Evolutionary conservation across 2,329 filamentous ascomycete genomes (phyloP), one percentile per base, ranked within the genome.

Genomic region (Paecilomyces sp.): DNA sequence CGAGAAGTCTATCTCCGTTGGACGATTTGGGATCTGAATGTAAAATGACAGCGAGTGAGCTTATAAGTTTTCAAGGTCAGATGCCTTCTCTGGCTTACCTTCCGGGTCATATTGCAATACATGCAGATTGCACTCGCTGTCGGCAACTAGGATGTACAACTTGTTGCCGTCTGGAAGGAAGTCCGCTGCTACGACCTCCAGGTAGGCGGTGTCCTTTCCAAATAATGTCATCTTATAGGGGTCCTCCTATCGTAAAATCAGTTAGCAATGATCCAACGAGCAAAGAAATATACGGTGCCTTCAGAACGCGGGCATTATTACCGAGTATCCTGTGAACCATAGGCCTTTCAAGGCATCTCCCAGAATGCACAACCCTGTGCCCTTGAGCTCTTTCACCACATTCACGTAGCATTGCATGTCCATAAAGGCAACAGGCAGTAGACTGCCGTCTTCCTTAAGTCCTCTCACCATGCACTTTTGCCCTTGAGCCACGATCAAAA

Each of bases 381-480:
- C 86, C 3, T 87, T 86, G 18, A 99, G 81, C 67, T 91, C 90
- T 70, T 92, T 94, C 58, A 91, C 84, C n/a, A 88, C 86, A 2
- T 87, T 90, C 12, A 96, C 91, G 68, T 96, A 94, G 74, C 90
- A 95, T 76, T 91, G 94, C 87, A 97, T 95, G 70, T 99, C 94
- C 82, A 99, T 89, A 71, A 99, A 99, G 0, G 94, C 94, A 3
- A 99, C 93, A 0, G 94, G 94, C 0, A 97, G 81, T 57, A 97
- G 83, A 1, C 90, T 92, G 0, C 92, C 91, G 71, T 99, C 94
- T 74, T 99, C 94, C 73, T 97, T 97, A 2, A 99, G 82, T 50
- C 94, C 94, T 61, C 94, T 84, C 1, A 99, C 92, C 89, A 99
- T 95, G 73, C 92, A 93, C 75, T 99, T 99, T 70, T 97, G 92